phyloP scores from a whole-genome alignment of 2,329 filamentous ascomycete species.

The Penicillium sp. region DNA sequence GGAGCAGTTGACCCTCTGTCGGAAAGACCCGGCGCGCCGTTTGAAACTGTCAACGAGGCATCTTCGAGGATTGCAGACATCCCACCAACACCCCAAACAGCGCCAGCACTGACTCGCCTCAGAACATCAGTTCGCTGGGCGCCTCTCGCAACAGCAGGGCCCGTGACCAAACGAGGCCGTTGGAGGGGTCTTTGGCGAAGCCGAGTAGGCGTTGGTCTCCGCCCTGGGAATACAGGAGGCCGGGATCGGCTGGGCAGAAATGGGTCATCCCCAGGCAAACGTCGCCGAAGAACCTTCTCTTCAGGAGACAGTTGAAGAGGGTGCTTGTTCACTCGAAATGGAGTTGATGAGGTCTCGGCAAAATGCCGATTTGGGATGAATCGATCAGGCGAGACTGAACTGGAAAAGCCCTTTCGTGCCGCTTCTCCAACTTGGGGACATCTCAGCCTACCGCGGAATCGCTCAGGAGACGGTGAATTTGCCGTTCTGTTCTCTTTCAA shows the following conservation, averaged over 20 bases:
- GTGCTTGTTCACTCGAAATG: slow-evolving; percentile 51
- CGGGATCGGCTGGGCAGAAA: slow-evolving; percentile 45
- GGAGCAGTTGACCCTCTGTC: slow-evolving; percentile 69
- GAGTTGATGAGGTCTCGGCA: slow-evolving; percentile 41
- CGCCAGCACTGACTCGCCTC: slow-evolving; percentile 59
- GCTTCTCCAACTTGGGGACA: slow-evolving; percentile 8
- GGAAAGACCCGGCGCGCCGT: slow-evolving; percentile 61
- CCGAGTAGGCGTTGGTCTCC: slow-evolving; percentile 12
- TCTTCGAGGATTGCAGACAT: slow-evolving; percentile 51
- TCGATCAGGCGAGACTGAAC: slow-evolving; percentile 48
- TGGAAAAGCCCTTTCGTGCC: slow-evolving; percentile 12
- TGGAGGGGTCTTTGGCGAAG: slow-evolving; percentile 24
- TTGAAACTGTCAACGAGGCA: slow-evolving; percentile 46
- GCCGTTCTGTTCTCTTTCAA: slow-evolving; percentile 12
- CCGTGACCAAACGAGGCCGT: slow-evolving; percentile 34
- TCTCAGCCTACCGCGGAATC: slow-evolving; percentile 17
- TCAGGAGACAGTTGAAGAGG: slow-evolving; percentile 42
- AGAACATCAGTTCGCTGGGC: slow-evolving; percentile 17
- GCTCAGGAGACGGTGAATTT: slow-evolving; percentile 4
- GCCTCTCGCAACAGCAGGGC: slow-evolving; percentile 16
- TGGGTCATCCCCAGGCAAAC: slow-evolving; percentile 47
- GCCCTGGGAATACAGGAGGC: slow-evolving; percentile 10
- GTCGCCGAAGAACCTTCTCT: slow-evolving; percentile 45
- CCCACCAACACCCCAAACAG: slow-evolving; percentile 75
- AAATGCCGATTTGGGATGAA: slow-evolving; percentile 52